Evolutionary conservation across 768 basidiomycete genomes (phyloP).

Genomic region (Leucocoprinus sp.): DNA sequence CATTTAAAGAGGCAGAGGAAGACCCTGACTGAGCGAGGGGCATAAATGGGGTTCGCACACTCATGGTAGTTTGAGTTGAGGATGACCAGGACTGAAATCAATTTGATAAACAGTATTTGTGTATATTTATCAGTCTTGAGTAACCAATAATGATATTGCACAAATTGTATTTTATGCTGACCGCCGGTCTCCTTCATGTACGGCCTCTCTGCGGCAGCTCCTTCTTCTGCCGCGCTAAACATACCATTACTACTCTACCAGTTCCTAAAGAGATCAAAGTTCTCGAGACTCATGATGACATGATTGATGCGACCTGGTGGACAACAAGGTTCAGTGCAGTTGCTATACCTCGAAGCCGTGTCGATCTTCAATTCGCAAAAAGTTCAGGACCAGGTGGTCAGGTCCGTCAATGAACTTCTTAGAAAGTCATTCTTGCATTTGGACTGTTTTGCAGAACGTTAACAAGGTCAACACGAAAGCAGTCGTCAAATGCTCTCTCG

Average conservation of each 20-base stretch:
- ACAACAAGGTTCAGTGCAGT: conserved; percentile 36
- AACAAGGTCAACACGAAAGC: conserved; percentile 88
- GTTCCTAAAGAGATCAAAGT: conserved; percentile 1
- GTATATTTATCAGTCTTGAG: neutral
- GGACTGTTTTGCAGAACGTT: conserved; percentile 49
- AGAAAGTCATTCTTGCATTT: neutral
- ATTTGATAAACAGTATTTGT: neutral
- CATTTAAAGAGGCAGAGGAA: neutral
- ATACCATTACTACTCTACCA: neutral
- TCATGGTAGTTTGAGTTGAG: conserved; percentile 2
- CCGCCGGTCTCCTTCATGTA: neutral
- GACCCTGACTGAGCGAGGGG: neutral
- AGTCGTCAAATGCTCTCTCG: conserved; percentile 49
- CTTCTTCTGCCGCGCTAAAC: neutral
- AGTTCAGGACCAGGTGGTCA: conserved; percentile 86
- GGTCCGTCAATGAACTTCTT: conserved; percentile 28
- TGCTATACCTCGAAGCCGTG: conserved; percentile 41
- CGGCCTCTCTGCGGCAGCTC: neutral
- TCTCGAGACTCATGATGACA: conserved; percentile 28
- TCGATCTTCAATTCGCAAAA: conserved; percentile 62
- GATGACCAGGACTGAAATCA: too few species aligned
- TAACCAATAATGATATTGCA: too few species aligned
- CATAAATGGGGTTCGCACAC: conserved; percentile 6
- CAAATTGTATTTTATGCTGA: too few species aligned
- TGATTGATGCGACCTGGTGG: conserved; percentile 51